A percentile compares a stretch with the other conserved stretches of the same genome.
These are phyloP conservation scores for Aechmea fasciata DNA, from an alignment of 176 grass and related monocot species.

Conservation along the genomic window DNA sequence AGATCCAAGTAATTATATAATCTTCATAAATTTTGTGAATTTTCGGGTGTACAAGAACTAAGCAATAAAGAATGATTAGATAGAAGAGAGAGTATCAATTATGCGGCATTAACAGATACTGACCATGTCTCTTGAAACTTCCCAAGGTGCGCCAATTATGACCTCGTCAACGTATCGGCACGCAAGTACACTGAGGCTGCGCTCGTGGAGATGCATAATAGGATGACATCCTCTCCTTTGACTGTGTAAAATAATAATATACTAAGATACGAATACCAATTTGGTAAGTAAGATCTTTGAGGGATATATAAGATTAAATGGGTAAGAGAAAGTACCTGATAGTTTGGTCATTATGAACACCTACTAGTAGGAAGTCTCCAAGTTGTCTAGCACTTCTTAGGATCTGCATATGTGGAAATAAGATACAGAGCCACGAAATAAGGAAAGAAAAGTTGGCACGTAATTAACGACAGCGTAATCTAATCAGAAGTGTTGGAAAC, in stretches of 20 bases:
- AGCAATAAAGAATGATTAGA: too few species aligned
- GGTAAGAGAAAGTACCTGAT: slow-evolving; percentile 38
- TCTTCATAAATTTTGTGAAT: too few species aligned
- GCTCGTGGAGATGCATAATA: slow-evolving; percentile 92
- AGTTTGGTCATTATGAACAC: slow-evolving; percentile 75
- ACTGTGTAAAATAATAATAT: slow-evolving; percentile 28
- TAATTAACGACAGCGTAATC: too few species aligned
- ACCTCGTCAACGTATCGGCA: slow-evolving; percentile 97
- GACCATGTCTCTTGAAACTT: slow-evolving; percentile 93
- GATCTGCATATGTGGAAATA: slow-evolving; percentile 42
- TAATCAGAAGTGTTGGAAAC: too few species aligned
- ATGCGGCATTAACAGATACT: slow-evolving; percentile 4
- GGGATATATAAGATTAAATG: not conserved
- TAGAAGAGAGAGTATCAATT: not conserved
- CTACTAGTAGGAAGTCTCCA: slow-evolving; percentile 92
- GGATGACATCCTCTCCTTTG: slow-evolving; percentile 53
- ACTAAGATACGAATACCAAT: too few species aligned
- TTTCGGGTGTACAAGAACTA: too few species aligned
- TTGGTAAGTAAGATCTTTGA: not conserved
- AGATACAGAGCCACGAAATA: slow-evolving; percentile 8
- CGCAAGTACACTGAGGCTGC: slow-evolving; percentile 81
- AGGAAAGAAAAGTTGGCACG: not conserved
- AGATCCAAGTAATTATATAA: too few species aligned
- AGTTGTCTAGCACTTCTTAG: slow-evolving; percentile 82
- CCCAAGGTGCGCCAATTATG: slow-evolving; percentile 92